These are phyloP conservation scores for Diplocarpon mali DNA, from an alignment of 2,329 filamentous ascomycete genomes.

Conservation along the genomic window DNA sequence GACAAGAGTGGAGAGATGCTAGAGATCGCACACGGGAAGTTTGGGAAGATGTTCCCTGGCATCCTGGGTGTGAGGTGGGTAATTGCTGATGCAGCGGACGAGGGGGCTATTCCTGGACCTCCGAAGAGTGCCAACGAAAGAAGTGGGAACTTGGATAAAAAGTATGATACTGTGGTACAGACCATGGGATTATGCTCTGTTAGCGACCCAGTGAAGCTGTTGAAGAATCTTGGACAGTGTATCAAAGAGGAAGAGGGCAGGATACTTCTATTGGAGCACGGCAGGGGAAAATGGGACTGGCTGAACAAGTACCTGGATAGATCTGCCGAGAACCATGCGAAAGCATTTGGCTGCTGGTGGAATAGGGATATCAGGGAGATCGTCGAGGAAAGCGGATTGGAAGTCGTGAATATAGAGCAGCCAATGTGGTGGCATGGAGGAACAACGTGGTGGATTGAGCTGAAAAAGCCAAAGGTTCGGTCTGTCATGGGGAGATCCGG, in stretches of 20 bases:
- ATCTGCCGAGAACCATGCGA: conserved; percentile 43
- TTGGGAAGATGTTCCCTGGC: conserved; percentile 34
- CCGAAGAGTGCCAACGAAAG: conserved; percentile 18
- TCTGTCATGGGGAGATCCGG: not conserved
- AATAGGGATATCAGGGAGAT: conserved; percentile 50
- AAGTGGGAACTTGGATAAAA: conserved; percentile 16
- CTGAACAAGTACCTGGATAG: conserved; percentile 46
- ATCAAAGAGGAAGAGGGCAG: conserved; percentile 44
- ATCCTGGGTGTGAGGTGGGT: conserved; percentile 32
- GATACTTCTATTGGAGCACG: conserved; percentile 53
- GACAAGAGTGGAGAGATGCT: conserved; percentile 52
- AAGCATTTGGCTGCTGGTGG: conserved; percentile 57
- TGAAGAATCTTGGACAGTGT: conserved; percentile 40
- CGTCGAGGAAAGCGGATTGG: conserved; percentile 44
- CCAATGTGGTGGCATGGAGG: conserved; percentile 41
- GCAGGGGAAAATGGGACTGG: conserved; percentile 42
- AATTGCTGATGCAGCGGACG: conserved; percentile 22
- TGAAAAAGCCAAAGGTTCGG: conserved; percentile 27
- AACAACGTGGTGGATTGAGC: conserved; percentile 47
- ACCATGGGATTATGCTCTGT: conserved; percentile 57
- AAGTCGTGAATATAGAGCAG: conserved; percentile 42
- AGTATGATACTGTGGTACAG: conserved; percentile 52
- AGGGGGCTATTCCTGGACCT: conserved; percentile 18
- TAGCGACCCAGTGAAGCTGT: conserved; percentile 40
- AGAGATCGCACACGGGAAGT: conserved; percentile 42